A percentile compares a stretch with the other conserved stretches of the same genome.
These are phyloP conservation scores for Tetracladium maxilliforme DNA, from an alignment of 2,329 filamentous ascomycete species.

Conservation along the genomic window DNA sequence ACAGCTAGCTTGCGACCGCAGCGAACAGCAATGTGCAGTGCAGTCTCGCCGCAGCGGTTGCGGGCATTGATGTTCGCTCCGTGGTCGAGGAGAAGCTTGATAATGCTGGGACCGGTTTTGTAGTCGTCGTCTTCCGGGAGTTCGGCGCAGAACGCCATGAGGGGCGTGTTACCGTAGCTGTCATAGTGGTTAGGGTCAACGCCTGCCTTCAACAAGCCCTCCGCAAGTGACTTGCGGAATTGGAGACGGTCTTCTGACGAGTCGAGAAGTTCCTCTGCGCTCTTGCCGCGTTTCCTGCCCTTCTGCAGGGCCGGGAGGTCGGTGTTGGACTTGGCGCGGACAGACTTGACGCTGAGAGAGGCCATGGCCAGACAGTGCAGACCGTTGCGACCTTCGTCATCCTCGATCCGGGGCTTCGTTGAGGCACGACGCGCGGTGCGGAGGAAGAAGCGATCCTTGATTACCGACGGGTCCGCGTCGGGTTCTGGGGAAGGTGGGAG, in stretches of 20 bases:
- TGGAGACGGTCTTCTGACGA: slow-evolving; percentile 16
- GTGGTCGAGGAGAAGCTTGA: slow-evolving; percentile 2
- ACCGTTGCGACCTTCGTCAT: slow-evolving; percentile 34
- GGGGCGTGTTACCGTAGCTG: slow-evolving; percentile 31
- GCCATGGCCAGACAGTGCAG: slow-evolving; percentile 41
- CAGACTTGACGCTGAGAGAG: slow-evolving; percentile 19
- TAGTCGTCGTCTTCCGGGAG: slow-evolving; percentile 35
- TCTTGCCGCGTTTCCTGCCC: slow-evolving; percentile 13
- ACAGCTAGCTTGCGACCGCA: slow-evolving; percentile 4
- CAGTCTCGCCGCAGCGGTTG: slow-evolving; percentile 6
- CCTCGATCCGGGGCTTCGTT: slow-evolving; percentile 20
- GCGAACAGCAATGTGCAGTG: slow-evolving; percentile 7
- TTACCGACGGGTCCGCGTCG: too few relatives aligned
- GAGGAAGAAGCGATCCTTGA: too few relatives aligned
- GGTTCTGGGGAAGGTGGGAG: too few relatives aligned
- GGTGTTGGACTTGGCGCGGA: slow-evolving; percentile 18
- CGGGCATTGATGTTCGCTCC: slow-evolving; percentile 5
- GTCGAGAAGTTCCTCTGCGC: slow-evolving; percentile 16
- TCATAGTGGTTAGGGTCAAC: slow-evolving; percentile 39
- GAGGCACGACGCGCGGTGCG: too few relatives aligned
- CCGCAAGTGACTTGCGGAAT: slow-evolving; percentile 1
- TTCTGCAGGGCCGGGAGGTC: slow-evolving; percentile 10
- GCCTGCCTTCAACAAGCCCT: slow-evolving; percentile 4
- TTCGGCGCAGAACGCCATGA: slow-evolving; percentile 38
- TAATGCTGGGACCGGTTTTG: slow-evolving; percentile 9